phyloP scores from a whole-genome alignment of 768 basidiomycete species.

The Lactarius psammicola region DNA sequence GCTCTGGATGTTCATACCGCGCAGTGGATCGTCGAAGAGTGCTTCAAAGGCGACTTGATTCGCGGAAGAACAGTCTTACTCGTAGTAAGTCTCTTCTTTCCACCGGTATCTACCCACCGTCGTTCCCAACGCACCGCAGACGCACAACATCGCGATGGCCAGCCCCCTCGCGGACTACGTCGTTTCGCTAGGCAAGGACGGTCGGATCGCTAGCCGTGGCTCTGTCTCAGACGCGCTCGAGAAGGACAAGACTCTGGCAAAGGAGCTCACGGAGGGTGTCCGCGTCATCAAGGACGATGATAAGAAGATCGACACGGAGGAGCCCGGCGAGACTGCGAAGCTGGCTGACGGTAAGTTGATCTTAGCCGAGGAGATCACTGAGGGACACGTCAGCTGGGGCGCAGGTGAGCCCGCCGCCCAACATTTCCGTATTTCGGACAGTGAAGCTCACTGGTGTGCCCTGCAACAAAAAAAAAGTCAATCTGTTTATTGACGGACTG shows the following conservation, averaged over 20 bases:
- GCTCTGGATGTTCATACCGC: too few species aligned
- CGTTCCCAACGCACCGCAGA: conserved; percentile 35
- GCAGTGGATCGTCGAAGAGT: conserved; percentile 51
- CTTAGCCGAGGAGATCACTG: conserved; percentile 59
- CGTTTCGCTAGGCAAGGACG: conserved; percentile 55
- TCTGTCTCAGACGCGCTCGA: conserved; percentile 48
- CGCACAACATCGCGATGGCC: conserved; percentile 54
- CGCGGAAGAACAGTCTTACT: conserved; percentile 51
- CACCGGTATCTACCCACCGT: background rate
- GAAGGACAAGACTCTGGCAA: conserved; percentile 38
- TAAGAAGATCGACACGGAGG: conserved; percentile 31
- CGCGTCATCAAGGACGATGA: conserved; percentile 32
- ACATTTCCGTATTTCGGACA: too few species aligned
- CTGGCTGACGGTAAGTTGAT: conserved; percentile 55
- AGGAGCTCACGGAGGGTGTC: conserved; percentile 32
- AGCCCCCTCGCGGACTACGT: conserved; percentile 55
- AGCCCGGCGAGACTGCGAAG: conserved; percentile 26
- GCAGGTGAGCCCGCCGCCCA: conserved; percentile 36
- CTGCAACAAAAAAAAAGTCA: conserved; percentile 29
- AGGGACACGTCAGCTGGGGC: conserved; percentile 55
- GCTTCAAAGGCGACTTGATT: conserved; percentile 49
- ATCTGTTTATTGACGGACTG: conserved; percentile 34
- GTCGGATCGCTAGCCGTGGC: conserved; percentile 49
- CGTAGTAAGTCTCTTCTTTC: conserved; percentile 43
- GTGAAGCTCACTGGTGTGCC: conserved; percentile 22